Evolutionary conservation across 768 basidiomycete genomes (phyloP).

Genomic region (Calvatia gigantea): DNA sequence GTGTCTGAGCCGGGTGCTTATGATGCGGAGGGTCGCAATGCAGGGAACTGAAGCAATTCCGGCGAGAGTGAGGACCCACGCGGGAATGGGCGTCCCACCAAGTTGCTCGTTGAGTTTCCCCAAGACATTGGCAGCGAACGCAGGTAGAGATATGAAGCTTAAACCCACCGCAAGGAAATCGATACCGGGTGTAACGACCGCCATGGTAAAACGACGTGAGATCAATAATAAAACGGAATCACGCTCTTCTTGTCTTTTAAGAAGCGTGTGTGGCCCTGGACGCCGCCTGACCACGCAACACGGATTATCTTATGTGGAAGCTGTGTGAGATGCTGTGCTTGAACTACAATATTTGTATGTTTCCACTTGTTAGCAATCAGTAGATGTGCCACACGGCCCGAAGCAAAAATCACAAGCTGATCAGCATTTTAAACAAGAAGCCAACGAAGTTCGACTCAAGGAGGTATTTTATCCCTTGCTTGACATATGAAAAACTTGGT

Average conservation of each 20-base stretch:
- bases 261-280: neutral
- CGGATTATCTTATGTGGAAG: neutral
- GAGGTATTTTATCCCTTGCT: too few relatives aligned
- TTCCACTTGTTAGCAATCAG: neutral
- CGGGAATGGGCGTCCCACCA: conserved; percentile 26
- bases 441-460: neutral
- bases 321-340: neutral
- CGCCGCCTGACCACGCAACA: neutral
- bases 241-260: too few relatives aligned
- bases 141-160: conserved; percentile 16
- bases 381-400: neutral
- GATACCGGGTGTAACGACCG: conserved; percentile 31
- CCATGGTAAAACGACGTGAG: conserved; percentile 17
- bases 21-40: conserved; percentile 26
- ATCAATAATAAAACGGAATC: neutral
- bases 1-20: conserved; percentile 25
- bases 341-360: neutral
- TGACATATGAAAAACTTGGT: too few relatives aligned
- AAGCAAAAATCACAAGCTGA: conserved; percentile 11
- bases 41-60: conserved; percentile 31
- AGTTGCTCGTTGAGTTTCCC: conserved; percentile 12
- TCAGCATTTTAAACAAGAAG: neutral
- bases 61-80: conserved; percentile 32
- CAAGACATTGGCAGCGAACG: conserved; percentile 10
- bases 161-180: conserved; percentile 26